Percentiles rank a stretch among this genome's conserved stretches.
These are phyloP conservation scores for Amanita molliuscula DNA, from an alignment of 768 basidiomycete genomes.

Conservation along the genomic window DNA sequence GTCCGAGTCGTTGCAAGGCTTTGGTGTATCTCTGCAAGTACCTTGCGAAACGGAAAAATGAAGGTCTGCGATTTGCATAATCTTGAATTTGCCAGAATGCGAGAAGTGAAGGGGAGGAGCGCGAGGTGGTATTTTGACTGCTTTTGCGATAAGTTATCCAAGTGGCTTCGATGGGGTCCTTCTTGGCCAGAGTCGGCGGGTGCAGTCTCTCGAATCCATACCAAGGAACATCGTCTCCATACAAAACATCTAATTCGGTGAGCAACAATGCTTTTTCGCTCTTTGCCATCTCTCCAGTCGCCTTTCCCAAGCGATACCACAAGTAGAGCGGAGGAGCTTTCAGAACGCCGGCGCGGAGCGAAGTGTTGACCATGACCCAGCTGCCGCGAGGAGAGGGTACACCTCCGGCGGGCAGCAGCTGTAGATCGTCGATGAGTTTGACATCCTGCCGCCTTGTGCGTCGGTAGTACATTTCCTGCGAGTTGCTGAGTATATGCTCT, in stretches of 20 bases:
- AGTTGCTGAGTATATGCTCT: neutral
- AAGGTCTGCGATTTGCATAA: slow-evolving; percentile 87
- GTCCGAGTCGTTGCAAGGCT: slow-evolving; percentile 56
- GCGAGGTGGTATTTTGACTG: slow-evolving; percentile 61
- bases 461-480: slow-evolving; percentile 66
- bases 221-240: slow-evolving; percentile 77
- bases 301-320: slow-evolving; percentile 73
- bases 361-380: slow-evolving; percentile 59
- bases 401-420: slow-evolving; percentile 48
- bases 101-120: slow-evolving; percentile 80
- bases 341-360: slow-evolving; percentile 54
- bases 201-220: slow-evolving; percentile 76
- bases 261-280: slow-evolving; percentile 55
- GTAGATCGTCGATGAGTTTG: slow-evolving; percentile 66
- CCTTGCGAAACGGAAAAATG: slow-evolving; percentile 84
- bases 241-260: slow-evolving; percentile 88
- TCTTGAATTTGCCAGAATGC: slow-evolving; percentile 74
- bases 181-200: slow-evolving; percentile 41
- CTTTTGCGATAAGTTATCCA: slow-evolving; percentile 64
- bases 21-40: slow-evolving; percentile 65
- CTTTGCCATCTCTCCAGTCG: slow-evolving; percentile 43
- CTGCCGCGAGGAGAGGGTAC: slow-evolving; percentile 33
- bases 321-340: slow-evolving; percentile 49
- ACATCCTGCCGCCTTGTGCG: slow-evolving; percentile 78
- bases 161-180: slow-evolving; percentile 37